Percentiles rank a stretch among this genome's conserved stretches.
phyloP scores from a whole-genome alignment of 2,329 filamentous ascomycete genomes.

The Epichloe amarillans region DNA sequence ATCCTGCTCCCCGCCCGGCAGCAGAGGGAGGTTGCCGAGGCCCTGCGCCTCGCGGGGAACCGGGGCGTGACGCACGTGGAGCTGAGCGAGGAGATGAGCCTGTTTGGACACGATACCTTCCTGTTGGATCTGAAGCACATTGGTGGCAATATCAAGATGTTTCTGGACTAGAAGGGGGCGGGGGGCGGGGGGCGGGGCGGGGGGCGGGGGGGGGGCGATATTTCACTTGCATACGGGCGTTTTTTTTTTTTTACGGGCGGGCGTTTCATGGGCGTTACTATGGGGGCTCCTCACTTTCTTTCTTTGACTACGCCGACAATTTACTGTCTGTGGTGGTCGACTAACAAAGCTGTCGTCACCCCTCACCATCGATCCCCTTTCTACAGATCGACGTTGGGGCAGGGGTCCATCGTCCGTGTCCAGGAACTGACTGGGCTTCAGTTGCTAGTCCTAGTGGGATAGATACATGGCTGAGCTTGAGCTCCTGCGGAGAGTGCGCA shows the following conservation, averaged over 20 bases:
- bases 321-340: neutral
- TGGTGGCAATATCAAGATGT: constrained; percentile 68
- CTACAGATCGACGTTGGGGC: neutral
- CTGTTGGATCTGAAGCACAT: constrained; percentile 85
- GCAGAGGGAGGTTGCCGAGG: constrained; percentile 83
- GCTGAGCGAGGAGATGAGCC: constrained; percentile 81
- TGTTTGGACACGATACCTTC: constrained; percentile 97
- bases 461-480: too few species aligned
- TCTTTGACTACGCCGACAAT: too few species aligned
- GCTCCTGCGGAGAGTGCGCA: too few species aligned
- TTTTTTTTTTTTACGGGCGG: too few species aligned
- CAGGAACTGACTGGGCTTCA: too few species aligned
- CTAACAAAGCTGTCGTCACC: neutral
- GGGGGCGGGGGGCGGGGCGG: too few species aligned
- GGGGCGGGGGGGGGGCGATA: too few species aligned
- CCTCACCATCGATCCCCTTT: neutral
- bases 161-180: constrained; percentile 33
- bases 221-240: too few species aligned
- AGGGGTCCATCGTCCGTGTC: too few species aligned
- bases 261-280: too few species aligned
- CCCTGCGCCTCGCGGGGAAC: constrained; percentile 66
- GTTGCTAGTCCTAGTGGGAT: too few species aligned
- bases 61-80: constrained; percentile 75
- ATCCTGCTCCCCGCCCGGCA: constrained; percentile 98
- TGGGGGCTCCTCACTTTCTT: too few species aligned